Evolutionary conservation across 2,329 filamentous ascomycete species (phyloP), one percentile per base, ranked within the genome.

Genomic region (Ilyonectria mors-panacis): DNA sequence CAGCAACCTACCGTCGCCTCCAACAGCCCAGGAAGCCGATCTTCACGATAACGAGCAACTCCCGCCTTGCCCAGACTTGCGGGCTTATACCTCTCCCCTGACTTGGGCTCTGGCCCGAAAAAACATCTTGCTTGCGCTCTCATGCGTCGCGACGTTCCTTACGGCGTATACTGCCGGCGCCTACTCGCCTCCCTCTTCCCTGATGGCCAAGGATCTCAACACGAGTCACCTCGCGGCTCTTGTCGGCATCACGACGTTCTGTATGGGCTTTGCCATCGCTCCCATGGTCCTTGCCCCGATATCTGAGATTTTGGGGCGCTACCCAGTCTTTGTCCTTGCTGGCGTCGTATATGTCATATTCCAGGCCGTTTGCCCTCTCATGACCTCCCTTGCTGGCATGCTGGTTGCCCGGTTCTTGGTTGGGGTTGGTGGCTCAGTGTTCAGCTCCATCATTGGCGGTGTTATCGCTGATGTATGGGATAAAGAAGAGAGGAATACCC

Each of bases 271-370:
- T 72, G 94, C 88, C 0, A 80, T 94, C 26, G 92, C 93, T 0
- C 95, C 95, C 0, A 97, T 98, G 94, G 85, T 94, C 1, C 86
- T 97, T 0, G 95, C 95, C 0, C 95, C 95, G 0, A 92, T 97
- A 71, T 94, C 92, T 1, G 95, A 98, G 81, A 92, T 97, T 77
- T 94, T 96, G 80, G 95, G 95, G 4, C 89, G 95, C 2, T 90
- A 93, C 62, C 93, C 94, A 0, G 93, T 97, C 37, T 96, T 97
- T 75, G 85, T 95, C 26, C 84, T 85, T 1, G 91, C 93, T 9
- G 94, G 94, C 0, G 76, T 92, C 17, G 76, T 97, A 1, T 96
- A 92, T 74, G 88, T 94, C 66, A 76, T 86, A 17, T 93, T 90
- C 76, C 91, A 94, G 76, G 85, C 93, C 30, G 89, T 91, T 6